phyloP scores from a whole-genome alignment of 345 rosid genomes.

The Lepidium sativum region DNA sequence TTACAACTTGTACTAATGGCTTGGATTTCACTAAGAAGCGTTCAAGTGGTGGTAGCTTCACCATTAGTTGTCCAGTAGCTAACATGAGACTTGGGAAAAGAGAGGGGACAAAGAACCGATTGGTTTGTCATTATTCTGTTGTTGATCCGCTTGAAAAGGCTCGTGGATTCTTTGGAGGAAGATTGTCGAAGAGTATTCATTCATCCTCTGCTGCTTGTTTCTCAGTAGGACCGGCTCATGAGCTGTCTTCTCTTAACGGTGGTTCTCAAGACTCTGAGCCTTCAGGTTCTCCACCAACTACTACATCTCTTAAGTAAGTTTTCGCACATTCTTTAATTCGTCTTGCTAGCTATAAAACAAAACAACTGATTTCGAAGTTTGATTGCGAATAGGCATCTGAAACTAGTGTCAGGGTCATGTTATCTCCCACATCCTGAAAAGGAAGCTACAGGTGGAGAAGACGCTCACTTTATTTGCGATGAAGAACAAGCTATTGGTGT shows the following conservation, averaged over 20 bases:
- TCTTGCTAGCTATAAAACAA: neutral
- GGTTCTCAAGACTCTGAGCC: constrained; percentile 41
- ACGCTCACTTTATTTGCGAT: constrained; percentile 81
- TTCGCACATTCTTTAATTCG: neutral
- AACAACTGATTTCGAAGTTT: neutral
- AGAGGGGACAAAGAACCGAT: constrained; percentile 24
- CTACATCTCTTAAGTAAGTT: constrained; percentile 30
- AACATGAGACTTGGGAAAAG: constrained; percentile 43
- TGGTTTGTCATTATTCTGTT: constrained; percentile 37
- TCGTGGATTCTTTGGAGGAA: constrained; percentile 21
- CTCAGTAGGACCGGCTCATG: constrained; percentile 51
- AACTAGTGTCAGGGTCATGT: constrained; percentile 70
- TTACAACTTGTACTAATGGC: constrained; percentile 42
- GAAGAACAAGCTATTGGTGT: constrained; percentile 83
- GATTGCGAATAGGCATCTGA: constrained; percentile 39
- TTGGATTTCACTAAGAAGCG: constrained; percentile 44
- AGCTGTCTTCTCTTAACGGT: constrained; percentile 45
- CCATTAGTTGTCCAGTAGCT: constrained; percentile 30
- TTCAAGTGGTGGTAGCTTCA: constrained; percentile 34
- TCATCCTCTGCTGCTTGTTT: constrained; percentile 31
- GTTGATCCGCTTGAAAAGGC: constrained; percentile 28
- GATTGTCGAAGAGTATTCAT: constrained; percentile 30
- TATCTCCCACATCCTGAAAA: constrained; percentile 93
- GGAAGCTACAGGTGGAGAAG: constrained; percentile 93
- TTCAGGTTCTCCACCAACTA: constrained; percentile 26